Evolutionary conservation across 805 yeast species (phyloP).

Genomic region (Zygoascus tannicola): DNA sequence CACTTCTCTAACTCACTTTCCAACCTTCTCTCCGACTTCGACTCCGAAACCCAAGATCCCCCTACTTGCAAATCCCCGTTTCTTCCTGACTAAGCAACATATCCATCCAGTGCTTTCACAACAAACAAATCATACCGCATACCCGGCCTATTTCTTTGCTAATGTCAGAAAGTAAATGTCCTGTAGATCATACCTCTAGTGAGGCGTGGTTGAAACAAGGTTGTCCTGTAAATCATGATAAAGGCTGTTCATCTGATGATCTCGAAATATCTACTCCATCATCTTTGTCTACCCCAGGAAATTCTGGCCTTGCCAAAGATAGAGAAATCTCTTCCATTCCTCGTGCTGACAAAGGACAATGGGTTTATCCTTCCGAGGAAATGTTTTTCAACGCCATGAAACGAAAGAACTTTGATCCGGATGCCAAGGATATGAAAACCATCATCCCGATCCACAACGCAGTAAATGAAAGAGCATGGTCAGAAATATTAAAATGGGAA

Average conservation of each 20-base stretch:
- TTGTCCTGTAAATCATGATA: constrained; percentile 64
- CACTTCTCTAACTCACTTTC: too few relatives aligned
- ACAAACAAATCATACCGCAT: too few relatives aligned
- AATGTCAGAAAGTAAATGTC: constrained; percentile 31
- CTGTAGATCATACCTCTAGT: constrained; percentile 40
- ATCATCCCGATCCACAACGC: constrained; percentile 91
- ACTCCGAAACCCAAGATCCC: too few relatives aligned
- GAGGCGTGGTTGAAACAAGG: constrained; percentile 24
- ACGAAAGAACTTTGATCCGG: constrained; percentile 81
- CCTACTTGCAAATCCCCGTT: too few relatives aligned
- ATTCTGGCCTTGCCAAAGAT: constrained; percentile 48
- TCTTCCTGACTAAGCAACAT: too few relatives aligned
- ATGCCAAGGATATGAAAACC: constrained; percentile 72
- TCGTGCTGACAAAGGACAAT: constrained; percentile 60
- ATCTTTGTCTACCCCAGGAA: constrained; percentile 4
- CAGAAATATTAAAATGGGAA: constrained; percentile 78
- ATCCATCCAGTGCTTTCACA: too few relatives aligned
- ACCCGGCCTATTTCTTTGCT: too few relatives aligned
- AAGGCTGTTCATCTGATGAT: constrained; percentile 19
- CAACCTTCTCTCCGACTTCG: too few relatives aligned
- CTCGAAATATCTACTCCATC: constrained; percentile 5
- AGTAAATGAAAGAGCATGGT: constrained; percentile 92
- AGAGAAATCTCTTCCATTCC: constrained; percentile 79
- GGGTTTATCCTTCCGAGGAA: constrained; percentile 94
- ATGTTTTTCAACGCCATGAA: constrained; percentile 93